A percentile compares a stretch with the other conserved stretches of the same genome.
phyloP scores from a whole-genome alignment of 108 stramenopile species.

The Cyclotella atomus region DNA sequence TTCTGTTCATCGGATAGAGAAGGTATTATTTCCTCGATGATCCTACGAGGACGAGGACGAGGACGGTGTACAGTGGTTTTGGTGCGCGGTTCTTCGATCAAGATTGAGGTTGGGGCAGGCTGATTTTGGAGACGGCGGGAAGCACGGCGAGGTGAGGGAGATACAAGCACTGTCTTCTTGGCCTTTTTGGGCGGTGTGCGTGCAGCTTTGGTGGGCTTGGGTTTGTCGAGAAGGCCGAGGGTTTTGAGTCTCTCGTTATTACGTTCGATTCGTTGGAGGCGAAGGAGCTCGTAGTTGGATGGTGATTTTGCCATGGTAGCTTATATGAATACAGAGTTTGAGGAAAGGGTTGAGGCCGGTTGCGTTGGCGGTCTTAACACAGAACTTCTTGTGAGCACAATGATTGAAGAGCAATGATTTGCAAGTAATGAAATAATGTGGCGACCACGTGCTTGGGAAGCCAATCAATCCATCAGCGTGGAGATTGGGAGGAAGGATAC shows the following conservation, averaged over 20 bases:
- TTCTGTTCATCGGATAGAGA: background rate
- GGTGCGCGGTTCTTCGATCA: background rate
- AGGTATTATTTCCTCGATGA: background rate
- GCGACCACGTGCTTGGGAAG: no score
- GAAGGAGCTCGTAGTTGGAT: background rate
- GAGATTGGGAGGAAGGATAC: no score
- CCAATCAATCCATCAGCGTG: no score
- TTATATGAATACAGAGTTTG: background rate
- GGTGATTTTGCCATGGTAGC: background rate
- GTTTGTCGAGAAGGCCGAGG: slow-evolving; percentile 1
- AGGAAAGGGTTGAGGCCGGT: background rate
- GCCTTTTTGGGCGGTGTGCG: background rate
- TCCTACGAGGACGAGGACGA: slow-evolving; percentile 4
- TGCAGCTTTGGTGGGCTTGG: background rate
- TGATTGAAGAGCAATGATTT: no score
- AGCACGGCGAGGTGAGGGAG: background rate
- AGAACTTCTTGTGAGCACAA: no score
- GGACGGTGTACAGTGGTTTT: background rate
- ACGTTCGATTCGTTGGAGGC: slow-evolving; percentile 3
- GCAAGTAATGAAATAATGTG: no score
- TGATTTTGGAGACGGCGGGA: background rate
- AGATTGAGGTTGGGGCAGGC: background rate
- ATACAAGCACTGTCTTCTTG: background rate
- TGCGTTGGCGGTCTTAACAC: background rate
- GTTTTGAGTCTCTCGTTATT: background rate